A percentile compares a stretch with the other conserved stretches of the same genome.
phyloP scores from a whole-genome alignment of 805 yeast genomes.

The Lipomyces sp. region DNA sequence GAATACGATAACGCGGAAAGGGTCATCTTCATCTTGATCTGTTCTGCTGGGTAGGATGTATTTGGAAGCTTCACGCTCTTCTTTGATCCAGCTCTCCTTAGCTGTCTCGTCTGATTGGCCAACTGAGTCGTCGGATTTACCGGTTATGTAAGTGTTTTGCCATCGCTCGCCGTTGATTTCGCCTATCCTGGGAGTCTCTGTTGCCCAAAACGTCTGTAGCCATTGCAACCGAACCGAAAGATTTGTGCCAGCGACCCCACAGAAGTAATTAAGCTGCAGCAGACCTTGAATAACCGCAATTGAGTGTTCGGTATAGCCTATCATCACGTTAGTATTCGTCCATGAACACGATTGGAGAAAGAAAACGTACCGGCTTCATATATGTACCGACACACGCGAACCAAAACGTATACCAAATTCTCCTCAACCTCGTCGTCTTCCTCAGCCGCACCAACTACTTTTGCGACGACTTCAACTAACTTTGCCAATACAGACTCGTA shows the following conservation, averaged over 20 bases:
- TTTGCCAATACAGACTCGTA: constrained; percentile 14
- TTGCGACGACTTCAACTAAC: constrained; percentile 8
- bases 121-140: constrained; percentile 11
- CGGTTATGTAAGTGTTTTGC: constrained; percentile 12
- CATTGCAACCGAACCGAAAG: constrained; percentile 2
- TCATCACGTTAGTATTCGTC: not conserved
- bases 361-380: constrained; percentile 26
- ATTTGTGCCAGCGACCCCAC: constrained; percentile 13
- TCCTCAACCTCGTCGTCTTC: constrained; percentile 11
- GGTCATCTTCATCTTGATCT: constrained; percentile 24
- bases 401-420: constrained; percentile 7
- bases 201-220: constrained; percentile 36
- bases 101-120: not conserved
- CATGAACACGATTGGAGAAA: not conserved
- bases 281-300: constrained; percentile 37
- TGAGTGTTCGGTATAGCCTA: constrained; percentile 38
- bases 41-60: constrained; percentile 6
- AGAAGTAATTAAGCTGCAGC: constrained; percentile 31
- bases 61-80: constrained; percentile 9
- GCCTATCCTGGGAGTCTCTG: constrained; percentile 38
- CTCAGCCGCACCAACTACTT: not conserved
- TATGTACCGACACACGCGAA: constrained; percentile 14
- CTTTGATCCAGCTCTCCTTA: constrained; percentile 9
- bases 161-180: constrained; percentile 26
- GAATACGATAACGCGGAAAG: constrained; percentile 34